Conservation (phyloP, 2,329 filamentous ascomycete species). For the Arthroderma sp. region DNA sequence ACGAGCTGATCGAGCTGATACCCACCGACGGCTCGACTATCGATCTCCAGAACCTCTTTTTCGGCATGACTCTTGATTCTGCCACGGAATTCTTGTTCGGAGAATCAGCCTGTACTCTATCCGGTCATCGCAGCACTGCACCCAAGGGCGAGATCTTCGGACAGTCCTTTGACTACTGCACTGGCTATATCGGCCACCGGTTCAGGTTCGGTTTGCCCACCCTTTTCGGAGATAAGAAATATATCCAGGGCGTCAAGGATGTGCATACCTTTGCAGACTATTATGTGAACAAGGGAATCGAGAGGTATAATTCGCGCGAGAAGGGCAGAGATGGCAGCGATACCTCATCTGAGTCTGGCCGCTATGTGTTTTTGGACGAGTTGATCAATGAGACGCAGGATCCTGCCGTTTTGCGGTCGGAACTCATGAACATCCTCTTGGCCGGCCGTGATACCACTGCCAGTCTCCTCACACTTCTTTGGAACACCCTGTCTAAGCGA, state of each 20-base stretch:
- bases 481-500: conserved; percentile 67
- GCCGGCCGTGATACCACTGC: conserved; percentile 79
- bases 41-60: conserved; percentile 52
- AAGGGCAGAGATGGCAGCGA: conserved; percentile 15
- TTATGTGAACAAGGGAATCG: conserved; percentile 19
- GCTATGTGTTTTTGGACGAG: conserved; percentile 49
- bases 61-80: conserved; percentile 53
- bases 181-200: conserved; percentile 23
- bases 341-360: conserved; percentile 18
- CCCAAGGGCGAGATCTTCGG: conserved; percentile 21
- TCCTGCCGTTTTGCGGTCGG: conserved; percentile 37
- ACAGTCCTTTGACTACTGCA: conserved; percentile 28
- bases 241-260: conserved; percentile 20
- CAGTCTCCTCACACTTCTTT: conserved; percentile 61
- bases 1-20: conserved; percentile 47
- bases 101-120: conserved; percentile 39
- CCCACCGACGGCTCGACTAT: conserved; percentile 44
- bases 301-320: conserved; percentile 16
- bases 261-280: conserved; percentile 21
- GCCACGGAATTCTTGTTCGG: conserved; percentile 59
- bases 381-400: conserved; percentile 40
- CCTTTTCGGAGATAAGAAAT: conserved; percentile 14
- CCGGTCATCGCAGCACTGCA: neutral
- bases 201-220: conserved; percentile 20
- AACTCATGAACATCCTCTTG: conserved; percentile 58